These are phyloP conservation scores for Candida hungchunana DNA, from an alignment of 805 yeast genomes.

Conservation along the genomic window DNA sequence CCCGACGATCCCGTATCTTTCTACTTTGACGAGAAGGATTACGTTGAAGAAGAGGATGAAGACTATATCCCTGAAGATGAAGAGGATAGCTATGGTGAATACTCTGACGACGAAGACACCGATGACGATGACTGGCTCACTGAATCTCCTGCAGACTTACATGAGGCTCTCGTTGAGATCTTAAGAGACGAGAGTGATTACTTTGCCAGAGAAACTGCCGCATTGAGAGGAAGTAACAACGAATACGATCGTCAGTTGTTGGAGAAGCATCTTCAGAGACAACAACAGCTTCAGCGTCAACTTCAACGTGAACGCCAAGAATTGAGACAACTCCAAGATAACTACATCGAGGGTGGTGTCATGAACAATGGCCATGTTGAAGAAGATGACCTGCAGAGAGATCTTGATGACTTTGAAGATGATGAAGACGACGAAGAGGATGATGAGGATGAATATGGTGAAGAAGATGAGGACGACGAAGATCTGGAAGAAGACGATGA, in stretches of 20 bases:
- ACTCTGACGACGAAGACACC: slow-evolving; percentile 13
- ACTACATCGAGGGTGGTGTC: slow-evolving; percentile 24
- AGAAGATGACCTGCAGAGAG: slow-evolving; percentile 28
- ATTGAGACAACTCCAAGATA: slow-evolving; percentile 20
- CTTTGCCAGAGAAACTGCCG: slow-evolving; percentile 11
- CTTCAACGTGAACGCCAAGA: slow-evolving; percentile 14
- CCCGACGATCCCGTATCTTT: slow-evolving; percentile 16
- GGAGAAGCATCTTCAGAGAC: slow-evolving; percentile 13
- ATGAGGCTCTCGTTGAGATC: slow-evolving; percentile 15
- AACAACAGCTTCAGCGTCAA: slow-evolving; percentile 15
- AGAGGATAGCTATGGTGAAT: slow-evolving; percentile 17
- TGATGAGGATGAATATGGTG: slow-evolving; percentile 9
- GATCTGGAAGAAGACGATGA: slow-evolving; percentile 38
- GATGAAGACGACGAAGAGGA: slow-evolving; percentile 17
- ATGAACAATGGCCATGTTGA: slow-evolving; percentile 37
- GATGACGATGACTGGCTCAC: slow-evolving; percentile 7
- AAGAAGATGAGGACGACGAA: slow-evolving; percentile 30
- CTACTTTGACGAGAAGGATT: slow-evolving; percentile 23
- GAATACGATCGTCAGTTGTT: slow-evolving; percentile 11
- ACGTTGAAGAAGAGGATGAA: slow-evolving; percentile 17
- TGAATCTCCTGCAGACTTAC: slow-evolving; percentile 10
- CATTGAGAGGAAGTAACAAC: slow-evolving; percentile 7
- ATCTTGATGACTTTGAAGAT: slow-evolving; percentile 33
- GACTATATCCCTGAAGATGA: slow-evolving; percentile 8
- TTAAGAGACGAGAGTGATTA: slow-evolving; percentile 15